A percentile compares a stretch with the other conserved stretches of the same genome.
Conservation (phyloP, 176 grass and related monocot species). For the Hsuehochloa calcarea region DNA sequence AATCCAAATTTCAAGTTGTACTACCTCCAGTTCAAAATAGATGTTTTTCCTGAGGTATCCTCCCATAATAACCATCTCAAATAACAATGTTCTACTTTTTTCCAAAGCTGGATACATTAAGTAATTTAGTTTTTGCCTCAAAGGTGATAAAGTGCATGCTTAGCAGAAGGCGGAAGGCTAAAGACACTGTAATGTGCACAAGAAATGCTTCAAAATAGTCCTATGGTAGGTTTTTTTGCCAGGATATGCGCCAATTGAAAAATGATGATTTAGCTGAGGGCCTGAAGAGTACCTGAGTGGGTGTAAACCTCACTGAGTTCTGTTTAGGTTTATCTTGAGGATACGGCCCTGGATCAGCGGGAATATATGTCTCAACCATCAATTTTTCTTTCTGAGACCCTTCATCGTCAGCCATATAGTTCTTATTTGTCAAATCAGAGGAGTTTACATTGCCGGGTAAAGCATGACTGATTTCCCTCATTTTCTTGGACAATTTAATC, state of each 20-base stretch:
- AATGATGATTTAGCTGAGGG: conserved; percentile 13
- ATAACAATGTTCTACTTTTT: neutral
- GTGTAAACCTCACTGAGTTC: conserved; percentile 94
- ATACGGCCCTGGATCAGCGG: conserved; percentile 92
- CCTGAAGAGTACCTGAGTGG: conserved; percentile 75
- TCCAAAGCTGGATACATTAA: neutral
- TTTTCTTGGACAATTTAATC: conserved; percentile 74
- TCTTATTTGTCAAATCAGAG: conserved; percentile 23
- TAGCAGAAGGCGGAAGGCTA: neutral
- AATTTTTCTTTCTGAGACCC: conserved; percentile 66
- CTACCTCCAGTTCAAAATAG: neutral
- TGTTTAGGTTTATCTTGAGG: conserved; percentile 98
- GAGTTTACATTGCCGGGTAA: conserved; percentile 67
- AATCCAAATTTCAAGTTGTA: neutral
- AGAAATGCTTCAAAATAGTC: conserved; percentile 23
- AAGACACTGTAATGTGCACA: neutral
- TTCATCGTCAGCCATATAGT: conserved; percentile 33
- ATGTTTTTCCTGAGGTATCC: neutral
- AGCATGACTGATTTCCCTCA: conserved; percentile 69
- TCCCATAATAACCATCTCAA: neutral
- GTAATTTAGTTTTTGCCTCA: neutral
- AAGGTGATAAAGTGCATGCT: neutral
- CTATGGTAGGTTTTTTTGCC: neutral
- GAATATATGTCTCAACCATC: conserved; percentile 73
- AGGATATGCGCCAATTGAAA: conserved; percentile 15